These are phyloP conservation scores for Arthrinium phaeospermum DNA, from an alignment of 2,329 filamentous ascomycete genomes.

Conservation along the genomic window DNA sequence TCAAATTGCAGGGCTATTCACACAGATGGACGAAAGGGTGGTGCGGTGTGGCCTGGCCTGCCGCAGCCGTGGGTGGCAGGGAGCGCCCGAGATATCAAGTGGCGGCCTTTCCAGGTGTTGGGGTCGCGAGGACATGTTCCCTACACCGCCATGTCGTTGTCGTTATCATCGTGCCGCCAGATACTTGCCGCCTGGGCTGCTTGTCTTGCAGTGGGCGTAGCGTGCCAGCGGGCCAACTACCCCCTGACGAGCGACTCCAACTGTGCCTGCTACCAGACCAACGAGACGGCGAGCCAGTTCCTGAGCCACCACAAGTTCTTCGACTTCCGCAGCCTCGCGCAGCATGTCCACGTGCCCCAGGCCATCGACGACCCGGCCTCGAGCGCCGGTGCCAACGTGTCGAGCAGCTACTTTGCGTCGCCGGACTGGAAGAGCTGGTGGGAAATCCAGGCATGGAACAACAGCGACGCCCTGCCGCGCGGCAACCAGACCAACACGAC, in stretches of 20 bases:
- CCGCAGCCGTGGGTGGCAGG: background rate
- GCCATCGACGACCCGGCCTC: conserved; percentile 32
- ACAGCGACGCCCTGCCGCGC: conserved; percentile 29
- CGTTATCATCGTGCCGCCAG: background rate
- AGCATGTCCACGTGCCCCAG: conserved; percentile 42
- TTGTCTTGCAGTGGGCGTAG: background rate
- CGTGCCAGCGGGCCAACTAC: conserved; percentile 20
- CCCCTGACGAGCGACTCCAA: conserved; percentile 32
- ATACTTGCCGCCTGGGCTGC: background rate
- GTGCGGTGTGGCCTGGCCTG: background rate
- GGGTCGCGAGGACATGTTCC: background rate
- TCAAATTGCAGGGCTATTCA: background rate
- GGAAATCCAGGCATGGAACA: conserved; percentile 41
- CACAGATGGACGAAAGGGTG: background rate
- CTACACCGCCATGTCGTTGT: background rate
- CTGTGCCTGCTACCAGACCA: conserved; percentile 54
- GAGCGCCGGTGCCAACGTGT: conserved; percentile 35
- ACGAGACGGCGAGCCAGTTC: conserved; percentile 46
- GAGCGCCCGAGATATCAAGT: background rate
- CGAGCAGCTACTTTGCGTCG: conserved; percentile 41
- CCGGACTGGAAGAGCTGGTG: conserved; percentile 38
- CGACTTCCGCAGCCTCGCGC: conserved; percentile 52
- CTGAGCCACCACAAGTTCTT: conserved; percentile 54
- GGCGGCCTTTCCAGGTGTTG: background rate
- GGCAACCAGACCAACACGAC: conserved; percentile 15